Evolutionary conservation across 768 basidiomycete genomes (phyloP).

Genomic region (Phylloporus arenicola): DNA sequence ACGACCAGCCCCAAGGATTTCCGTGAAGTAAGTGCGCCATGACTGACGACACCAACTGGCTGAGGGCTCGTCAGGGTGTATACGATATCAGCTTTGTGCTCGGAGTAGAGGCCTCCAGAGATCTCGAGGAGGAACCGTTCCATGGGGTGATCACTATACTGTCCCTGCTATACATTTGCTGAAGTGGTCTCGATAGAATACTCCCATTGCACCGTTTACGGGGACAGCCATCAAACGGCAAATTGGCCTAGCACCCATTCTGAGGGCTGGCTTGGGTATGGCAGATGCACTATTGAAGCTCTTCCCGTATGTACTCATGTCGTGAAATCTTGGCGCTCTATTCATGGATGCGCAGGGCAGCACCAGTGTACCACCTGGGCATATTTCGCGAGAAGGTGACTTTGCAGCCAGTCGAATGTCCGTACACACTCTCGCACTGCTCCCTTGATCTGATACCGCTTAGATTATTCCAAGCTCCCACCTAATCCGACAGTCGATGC

Average conservation of each 20-base stretch:
- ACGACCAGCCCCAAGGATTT: conserved; percentile 68
- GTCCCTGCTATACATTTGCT: conserved; percentile 1
- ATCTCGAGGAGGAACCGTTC: conserved; percentile 58
- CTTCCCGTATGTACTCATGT: conserved; percentile 61
- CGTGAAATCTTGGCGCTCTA: conserved; percentile 1
- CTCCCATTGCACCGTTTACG: conserved; percentile 74
- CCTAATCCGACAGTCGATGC: conserved; percentile 67
- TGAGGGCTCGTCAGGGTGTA: conserved; percentile 50
- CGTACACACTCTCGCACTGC: conserved; percentile 13
- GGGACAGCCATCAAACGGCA: conserved; percentile 71
- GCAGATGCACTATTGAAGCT: conserved; percentile 78
- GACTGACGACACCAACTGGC: background rate
- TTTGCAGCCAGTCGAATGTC: conserved; percentile 89
- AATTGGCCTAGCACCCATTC: conserved; percentile 84
- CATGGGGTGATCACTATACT: conserved; percentile 45
- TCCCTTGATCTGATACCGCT: conserved; percentile 1
- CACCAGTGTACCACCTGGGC: conserved; percentile 87
- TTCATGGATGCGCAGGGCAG: conserved; percentile 40
- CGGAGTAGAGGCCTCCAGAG: conserved; percentile 77
- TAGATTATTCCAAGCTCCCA: conserved; percentile 91
- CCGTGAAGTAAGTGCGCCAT: conserved; percentile 51
- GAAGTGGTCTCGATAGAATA: conserved; percentile 41
- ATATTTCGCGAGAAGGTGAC: conserved; percentile 82
- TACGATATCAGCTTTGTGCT: conserved; percentile 70
- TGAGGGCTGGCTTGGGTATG: conserved; percentile 93